Evolutionary conservation across 2,329 filamentous ascomycete genomes (phyloP).

Genomic region (Aquanectria penicillioides): DNA sequence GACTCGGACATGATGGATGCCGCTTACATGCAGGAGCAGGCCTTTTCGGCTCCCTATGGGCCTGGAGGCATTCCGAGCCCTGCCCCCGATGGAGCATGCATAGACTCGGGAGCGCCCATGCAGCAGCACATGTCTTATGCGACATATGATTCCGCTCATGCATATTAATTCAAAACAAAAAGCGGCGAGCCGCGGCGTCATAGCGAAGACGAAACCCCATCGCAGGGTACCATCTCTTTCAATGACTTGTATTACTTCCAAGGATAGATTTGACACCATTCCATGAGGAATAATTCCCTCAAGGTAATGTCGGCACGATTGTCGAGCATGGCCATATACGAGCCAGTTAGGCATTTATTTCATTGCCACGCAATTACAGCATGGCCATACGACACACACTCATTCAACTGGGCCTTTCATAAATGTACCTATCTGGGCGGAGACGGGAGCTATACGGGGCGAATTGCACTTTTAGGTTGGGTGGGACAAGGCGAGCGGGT

Average conservation of each 20-base stretch:
- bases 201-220: no score
- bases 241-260: constrained; percentile 22
- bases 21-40: constrained; percentile 34
- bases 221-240: constrained; percentile 1
- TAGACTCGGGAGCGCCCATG: constrained; percentile 29
- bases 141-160: constrained; percentile 23
- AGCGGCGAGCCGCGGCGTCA: no score
- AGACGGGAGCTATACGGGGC: constrained; percentile 8
- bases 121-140: constrained; percentile 23
- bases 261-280: constrained; percentile 20
- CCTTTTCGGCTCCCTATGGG: constrained; percentile 35
- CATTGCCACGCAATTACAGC: constrained; percentile 3
- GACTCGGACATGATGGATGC: constrained; percentile 47
- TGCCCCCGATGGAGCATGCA: constrained; percentile 34
- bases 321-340: constrained; percentile 2
- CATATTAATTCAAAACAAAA: no score
- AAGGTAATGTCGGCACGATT: background rate
- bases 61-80: constrained; percentile 35
- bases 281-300: background rate
- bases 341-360: constrained; percentile 11
- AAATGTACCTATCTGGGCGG: background rate
- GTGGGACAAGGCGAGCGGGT: background rate
- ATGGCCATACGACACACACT: constrained; percentile 16
- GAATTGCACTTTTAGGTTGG: constrained; percentile 7
- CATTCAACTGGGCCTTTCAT: background rate